Base-by-base conservation (phyloP, 2,329 filamentous ascomycete genomes). In the Thermothelomyces thermophilus region DNA sequence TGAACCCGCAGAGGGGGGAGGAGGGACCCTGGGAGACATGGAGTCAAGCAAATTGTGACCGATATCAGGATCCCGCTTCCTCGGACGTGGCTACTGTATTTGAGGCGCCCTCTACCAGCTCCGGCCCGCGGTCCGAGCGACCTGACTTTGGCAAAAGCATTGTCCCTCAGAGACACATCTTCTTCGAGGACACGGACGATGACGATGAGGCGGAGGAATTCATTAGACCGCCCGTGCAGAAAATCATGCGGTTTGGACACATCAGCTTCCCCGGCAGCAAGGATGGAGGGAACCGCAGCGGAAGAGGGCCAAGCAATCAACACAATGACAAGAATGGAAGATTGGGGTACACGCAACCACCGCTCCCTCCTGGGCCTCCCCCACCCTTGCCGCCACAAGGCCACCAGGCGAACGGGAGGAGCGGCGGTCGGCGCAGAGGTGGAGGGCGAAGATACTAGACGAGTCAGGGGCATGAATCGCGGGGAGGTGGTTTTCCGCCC, bases 1-100 rank as follows among this genome's bases (percentile, higher is more conserved):
- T 66, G 34, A 62, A 64, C 30, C 52, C 53, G 31, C 52, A 50
- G 22, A 55, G 50, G 20, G 45, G 50, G 16, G 59, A 55, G 31
- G 49, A 56, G 11, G 48, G 51, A 19, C 63, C 57, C 14, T 71
- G 68, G 52, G 68, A 72, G 41, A 79, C 75, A 0, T 83, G 79
- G 78, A 75, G 75, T 26, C 60, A 70, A 47, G 62, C 64, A 39
- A 80, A 77, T 56, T 66, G 70, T 14, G 64, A 71, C 46, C 66
- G 66, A 31, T 82, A 79, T 57, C 43, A 79, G 22, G 74, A 82
- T 58, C 60, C 68, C 5, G 57, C 66, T 8, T 75, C 71, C 48
- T 58, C 63, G 3, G 58, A 67, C 22, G 52, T 63, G 7, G 66
- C 71, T 35, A 69, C 78, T 42, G 60, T 62, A 43, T 60, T 62